Evolutionary conservation across 495 filamentous ascomycete genomes (phyloP).

Genomic region (Penicillium bovifimosum): DNA sequence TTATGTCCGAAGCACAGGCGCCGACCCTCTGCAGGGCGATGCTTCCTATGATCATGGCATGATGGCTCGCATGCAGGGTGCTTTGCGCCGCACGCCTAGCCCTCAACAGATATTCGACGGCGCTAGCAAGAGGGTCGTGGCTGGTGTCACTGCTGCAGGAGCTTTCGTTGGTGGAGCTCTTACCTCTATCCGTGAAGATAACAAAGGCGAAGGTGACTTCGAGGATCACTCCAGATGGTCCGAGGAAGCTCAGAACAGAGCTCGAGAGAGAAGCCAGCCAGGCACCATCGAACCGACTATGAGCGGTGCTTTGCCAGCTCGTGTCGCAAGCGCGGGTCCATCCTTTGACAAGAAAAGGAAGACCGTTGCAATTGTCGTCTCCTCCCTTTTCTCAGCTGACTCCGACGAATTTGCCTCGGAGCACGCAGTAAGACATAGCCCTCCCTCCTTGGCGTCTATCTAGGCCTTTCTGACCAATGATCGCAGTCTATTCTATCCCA

Average conservation of each 20-base stretch:
- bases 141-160: slow-evolving; percentile 79
- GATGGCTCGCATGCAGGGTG: slow-evolving; percentile 73
- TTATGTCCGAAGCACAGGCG: slow-evolving; percentile 26
- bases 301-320: slow-evolving; percentile 28
- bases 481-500: slow-evolving; percentile 81
- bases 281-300: slow-evolving; percentile 19
- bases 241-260: slow-evolving; percentile 61
- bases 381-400: slow-evolving; percentile 56
- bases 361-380: slow-evolving; percentile 79
- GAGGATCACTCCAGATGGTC: slow-evolving; percentile 82
- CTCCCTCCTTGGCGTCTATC: not conserved
- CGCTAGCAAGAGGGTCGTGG: slow-evolving; percentile 67
- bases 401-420: slow-evolving; percentile 59
- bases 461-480: slow-evolving; percentile 22
- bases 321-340: slow-evolving; percentile 14
- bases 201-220: slow-evolving; percentile 67
- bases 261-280: slow-evolving; percentile 29
- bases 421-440: slow-evolving; percentile 62
- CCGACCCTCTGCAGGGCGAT: slow-evolving; percentile 31
- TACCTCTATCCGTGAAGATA: slow-evolving; percentile 78
- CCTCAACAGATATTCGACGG: slow-evolving; percentile 83
- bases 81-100: slow-evolving; percentile 80
- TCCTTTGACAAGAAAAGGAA: slow-evolving; percentile 54
- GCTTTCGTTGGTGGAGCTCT: slow-evolving; percentile 72
- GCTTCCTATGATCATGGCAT: slow-evolving; percentile 53